Conservation (phyloP, 192 early-diverging fungal genomes). For the Glomus cerebriforme region DNA sequence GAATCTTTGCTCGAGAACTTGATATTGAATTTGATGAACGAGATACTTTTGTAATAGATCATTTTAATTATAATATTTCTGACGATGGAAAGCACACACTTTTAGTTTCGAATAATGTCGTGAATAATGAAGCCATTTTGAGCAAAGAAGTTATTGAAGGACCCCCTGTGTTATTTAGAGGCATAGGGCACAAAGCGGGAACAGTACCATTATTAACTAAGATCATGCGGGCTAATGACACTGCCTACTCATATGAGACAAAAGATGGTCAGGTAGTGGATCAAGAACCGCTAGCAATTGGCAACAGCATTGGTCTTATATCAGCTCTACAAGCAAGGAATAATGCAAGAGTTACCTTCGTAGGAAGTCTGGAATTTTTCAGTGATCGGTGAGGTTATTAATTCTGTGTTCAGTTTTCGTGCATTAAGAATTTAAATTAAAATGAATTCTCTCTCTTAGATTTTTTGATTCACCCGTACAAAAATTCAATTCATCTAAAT, state of each 20-base stretch:
- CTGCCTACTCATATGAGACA: conserved; percentile 69
- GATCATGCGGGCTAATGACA: conserved; percentile 53
- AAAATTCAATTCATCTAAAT: conserved; percentile 5
- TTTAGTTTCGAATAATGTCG: conserved; percentile 48
- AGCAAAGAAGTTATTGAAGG: conserved; percentile 40
- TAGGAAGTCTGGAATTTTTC: conserved; percentile 84
- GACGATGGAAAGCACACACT: conserved; percentile 54
- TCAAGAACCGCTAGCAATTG: conserved; percentile 49
- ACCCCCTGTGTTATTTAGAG: conserved; percentile 68
- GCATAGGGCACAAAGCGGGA: conserved; percentile 74
- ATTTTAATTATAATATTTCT: conserved; percentile 54
- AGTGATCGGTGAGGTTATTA: conserved; percentile 62
- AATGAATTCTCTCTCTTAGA: background rate
- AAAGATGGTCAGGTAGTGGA: conserved; percentile 45
- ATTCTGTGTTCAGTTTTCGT: conserved; percentile 28
- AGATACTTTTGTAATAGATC: conserved; percentile 72
- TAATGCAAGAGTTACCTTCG: conserved; percentile 84
- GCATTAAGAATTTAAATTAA: conserved; percentile 15
- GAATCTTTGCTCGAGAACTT: conserved; percentile 89
- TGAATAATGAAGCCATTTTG: conserved; percentile 47
- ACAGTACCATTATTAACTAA: conserved; percentile 62
- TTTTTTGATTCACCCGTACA: conserved; percentile 25
- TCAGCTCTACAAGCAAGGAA: conserved; percentile 85
- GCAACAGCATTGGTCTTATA: conserved; percentile 69
- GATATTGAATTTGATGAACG: conserved; percentile 81